phyloP scores from a whole-genome alignment of 257 asterid species.

The Nyctanthes arbortristis region DNA sequence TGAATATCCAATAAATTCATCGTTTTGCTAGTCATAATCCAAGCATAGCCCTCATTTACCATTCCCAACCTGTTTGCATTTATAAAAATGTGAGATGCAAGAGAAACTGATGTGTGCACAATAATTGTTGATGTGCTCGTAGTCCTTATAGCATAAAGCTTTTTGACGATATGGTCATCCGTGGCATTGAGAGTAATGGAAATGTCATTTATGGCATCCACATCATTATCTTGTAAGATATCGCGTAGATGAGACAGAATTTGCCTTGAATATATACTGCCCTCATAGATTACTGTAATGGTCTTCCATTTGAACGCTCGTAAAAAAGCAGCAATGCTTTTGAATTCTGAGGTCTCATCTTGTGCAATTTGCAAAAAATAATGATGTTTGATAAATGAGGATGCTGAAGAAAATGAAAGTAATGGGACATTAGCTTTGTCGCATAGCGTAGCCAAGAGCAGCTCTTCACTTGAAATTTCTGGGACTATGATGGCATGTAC shows the following conservation, averaged over 20 bases:
- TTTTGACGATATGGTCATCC: constrained; percentile 27
- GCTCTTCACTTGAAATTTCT: constrained; percentile 24
- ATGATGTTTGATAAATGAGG: constrained; percentile 27
- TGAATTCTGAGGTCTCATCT: constrained; percentile 38
- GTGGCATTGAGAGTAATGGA: constrained; percentile 24
- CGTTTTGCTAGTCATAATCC: constrained; percentile 45
- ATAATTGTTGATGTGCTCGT: constrained; percentile 26
- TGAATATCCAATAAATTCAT: constrained; percentile 32
- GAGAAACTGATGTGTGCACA: constrained; percentile 39
- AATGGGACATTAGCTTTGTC: constrained; percentile 36
- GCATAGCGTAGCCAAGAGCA: constrained; percentile 29
- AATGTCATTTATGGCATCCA: constrained; percentile 17
- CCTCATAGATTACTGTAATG: constrained; percentile 35
- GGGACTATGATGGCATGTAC: constrained; percentile 41
- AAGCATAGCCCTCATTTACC: constrained; percentile 45
- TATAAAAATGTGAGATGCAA: constrained; percentile 32
- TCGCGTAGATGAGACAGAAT: constrained; percentile 22
- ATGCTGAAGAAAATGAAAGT: constrained; percentile 34
- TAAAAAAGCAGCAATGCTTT: constrained; percentile 31
- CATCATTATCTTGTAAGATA: constrained; percentile 26
- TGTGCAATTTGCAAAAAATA: constrained; percentile 38
- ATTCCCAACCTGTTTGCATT: constrained; percentile 35
- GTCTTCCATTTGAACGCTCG: constrained; percentile 38
- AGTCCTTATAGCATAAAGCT: constrained; percentile 25
- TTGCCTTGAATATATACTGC: constrained; percentile 27